Base-by-base conservation (phyloP, 1,139 yeast genomes). In the Chernovozyma sophiae-reginae region DNA sequence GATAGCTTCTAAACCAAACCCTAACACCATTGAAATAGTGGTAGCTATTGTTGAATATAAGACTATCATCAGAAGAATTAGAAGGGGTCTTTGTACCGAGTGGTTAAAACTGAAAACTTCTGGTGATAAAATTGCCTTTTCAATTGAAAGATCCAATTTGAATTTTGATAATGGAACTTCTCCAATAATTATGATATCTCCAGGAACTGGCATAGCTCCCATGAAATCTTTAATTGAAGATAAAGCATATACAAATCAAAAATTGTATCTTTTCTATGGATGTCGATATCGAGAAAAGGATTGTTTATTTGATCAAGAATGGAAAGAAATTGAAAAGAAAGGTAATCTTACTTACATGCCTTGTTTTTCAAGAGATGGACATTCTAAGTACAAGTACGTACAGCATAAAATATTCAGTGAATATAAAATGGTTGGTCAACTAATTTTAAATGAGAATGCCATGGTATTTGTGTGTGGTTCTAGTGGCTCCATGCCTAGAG, bases 141-240 rank as follows among this genome's bases (percentile, higher is more conserved):
- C 81, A 7, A 46, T 86, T 3, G 78, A 78, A 38, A 62, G 64
- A 30, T 77, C 77, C 38, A 57, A 66, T 25, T 49, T 78, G 37
- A 55, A 54, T 26, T 64, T 73, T 27, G 44, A 45, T 44, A 47
- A 1, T 45, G 47, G 3, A 65, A 13, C 20, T 63, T 16, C 15
- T 1, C 95, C 95, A 0, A 60, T 84, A 24, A 63, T 89, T 4
- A 68, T 89, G 74, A 72, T 89, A 5, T 81, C 92, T 0, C 94
- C 97, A 0, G 97, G 97, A 6, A 90, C 96, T 0, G 97, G 97
- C 1, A 68, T 90, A 7, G 97, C 97, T 0, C 97, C 97, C 1
- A 79, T 89, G 74, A 74, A 85, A 50, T 73, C 87, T 1, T 53
- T 86, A 18, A 69, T 87, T 11, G 76, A 74, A 31, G 20, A 35